phyloP scores from a whole-genome alignment of 352 stramenopile genomes.

The Peronospora tabacina region DNA sequence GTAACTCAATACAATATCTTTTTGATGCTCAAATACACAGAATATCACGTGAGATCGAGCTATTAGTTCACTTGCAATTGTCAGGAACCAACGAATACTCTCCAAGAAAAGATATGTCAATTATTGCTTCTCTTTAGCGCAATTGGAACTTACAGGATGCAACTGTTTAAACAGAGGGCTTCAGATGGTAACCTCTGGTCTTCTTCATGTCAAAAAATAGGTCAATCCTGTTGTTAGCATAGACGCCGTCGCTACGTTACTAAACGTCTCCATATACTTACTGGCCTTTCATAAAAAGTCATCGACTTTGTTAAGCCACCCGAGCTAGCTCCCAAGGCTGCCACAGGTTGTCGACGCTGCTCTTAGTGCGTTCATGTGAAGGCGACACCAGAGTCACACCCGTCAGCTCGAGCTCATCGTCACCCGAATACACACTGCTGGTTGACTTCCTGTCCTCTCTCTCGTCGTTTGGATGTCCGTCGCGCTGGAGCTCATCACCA shows the following conservation, averaged over 20 bases:
- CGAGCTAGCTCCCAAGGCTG: slow-evolving; percentile 68
- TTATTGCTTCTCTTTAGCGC: no score
- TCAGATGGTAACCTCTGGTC: no score
- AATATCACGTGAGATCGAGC: no score
- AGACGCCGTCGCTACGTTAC: background rate
- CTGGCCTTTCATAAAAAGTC: background rate
- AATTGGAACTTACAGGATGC: no score
- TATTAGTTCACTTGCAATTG: no score
- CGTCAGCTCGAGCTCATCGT: slow-evolving; percentile 66
- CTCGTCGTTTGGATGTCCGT: slow-evolving; percentile 39
- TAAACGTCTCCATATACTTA: background rate
- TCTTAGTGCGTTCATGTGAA: slow-evolving; percentile 21
- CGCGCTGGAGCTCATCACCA: slow-evolving; percentile 26
- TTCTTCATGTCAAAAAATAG: background rate
- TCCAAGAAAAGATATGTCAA: no score
- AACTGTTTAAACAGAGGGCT: no score
- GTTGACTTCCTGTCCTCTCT: slow-evolving; percentile 24
- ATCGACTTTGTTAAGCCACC: slow-evolving; percentile 22
- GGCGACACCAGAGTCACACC: slow-evolving; percentile 44
- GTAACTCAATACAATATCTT: no score
- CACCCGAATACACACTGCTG: slow-evolving; percentile 35
- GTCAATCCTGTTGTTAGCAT: background rate
- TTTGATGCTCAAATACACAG: no score
- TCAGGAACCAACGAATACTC: no score
- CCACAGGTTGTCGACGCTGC: slow-evolving; percentile 52